Conservation (phyloP, 1,139 yeast species). For the Torulaspora pretoriensis region DNA sequence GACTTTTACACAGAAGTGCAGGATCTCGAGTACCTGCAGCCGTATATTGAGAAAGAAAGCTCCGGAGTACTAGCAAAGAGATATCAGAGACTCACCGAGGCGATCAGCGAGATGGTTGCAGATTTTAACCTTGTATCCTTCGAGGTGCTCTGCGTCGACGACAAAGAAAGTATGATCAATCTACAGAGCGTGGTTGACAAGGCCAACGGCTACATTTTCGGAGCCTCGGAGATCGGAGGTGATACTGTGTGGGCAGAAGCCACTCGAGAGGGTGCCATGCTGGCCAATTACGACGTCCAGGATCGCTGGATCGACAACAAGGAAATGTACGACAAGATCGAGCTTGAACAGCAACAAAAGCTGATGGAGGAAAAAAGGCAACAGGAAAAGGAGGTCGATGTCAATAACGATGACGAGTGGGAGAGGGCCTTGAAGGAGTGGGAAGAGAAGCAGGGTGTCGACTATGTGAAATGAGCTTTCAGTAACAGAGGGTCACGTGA, state of each 20-base stretch:
- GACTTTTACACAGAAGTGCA: conserved; percentile 92
- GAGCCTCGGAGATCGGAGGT: conserved; percentile 89
- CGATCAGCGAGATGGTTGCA: conserved; percentile 77
- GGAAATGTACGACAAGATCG: conserved; percentile 67
- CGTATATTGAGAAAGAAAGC: conserved; percentile 62
- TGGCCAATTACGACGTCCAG: conserved; percentile 62
- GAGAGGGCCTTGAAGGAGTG: conserved; percentile 60
- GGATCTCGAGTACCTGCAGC: conserved; percentile 65
- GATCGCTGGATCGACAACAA: conserved; percentile 94
- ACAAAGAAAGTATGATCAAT: conserved; percentile 85
- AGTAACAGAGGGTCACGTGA: conserved; percentile 1
- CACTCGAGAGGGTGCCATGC: conserved; percentile 65
- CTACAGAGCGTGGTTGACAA: conserved; percentile 74
- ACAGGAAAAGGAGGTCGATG: conserved; percentile 42
- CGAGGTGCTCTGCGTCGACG: conserved; percentile 87
- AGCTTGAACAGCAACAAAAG: conserved; percentile 42
- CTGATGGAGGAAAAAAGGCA: conserved; percentile 38
- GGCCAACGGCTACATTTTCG: conserved; percentile 91
- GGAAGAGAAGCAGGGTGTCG: conserved; percentile 44
- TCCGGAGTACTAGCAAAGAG: conserved; percentile 48
- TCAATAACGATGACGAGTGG: conserved; percentile 62
- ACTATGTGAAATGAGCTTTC: conserved; percentile 21
- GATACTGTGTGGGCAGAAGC: conserved; percentile 97
- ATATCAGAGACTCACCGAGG: conserved; percentile 66
- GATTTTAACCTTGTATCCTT: conserved; percentile 86